phyloP scores from a whole-genome alignment of 2,329 filamentous ascomycete genomes.

The Aspergillus flavus region DNA sequence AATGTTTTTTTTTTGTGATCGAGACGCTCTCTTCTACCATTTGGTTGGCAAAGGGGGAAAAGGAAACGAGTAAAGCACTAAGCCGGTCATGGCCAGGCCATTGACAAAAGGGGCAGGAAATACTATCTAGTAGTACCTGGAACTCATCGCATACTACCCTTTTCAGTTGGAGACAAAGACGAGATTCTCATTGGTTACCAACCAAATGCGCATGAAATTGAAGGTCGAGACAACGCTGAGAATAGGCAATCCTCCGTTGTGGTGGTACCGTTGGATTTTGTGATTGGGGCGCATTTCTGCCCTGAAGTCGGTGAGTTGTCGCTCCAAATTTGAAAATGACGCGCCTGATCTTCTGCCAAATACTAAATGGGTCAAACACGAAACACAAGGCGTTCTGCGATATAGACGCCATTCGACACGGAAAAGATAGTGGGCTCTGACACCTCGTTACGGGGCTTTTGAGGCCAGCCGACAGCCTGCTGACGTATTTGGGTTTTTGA shows the following conservation, averaged over 20 bases:
- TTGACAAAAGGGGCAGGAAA: background rate
- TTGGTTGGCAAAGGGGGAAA: background rate
- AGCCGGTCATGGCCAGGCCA: background rate
- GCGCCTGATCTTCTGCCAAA: slow-evolving; percentile 6
- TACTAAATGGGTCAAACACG: slow-evolving; percentile 1
- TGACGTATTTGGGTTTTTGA: background rate
- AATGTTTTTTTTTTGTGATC: background rate
- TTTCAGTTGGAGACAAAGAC: too few relatives aligned
- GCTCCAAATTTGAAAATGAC: background rate
- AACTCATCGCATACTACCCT: background rate
- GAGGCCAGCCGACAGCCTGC: background rate
- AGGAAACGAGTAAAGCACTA: background rate
- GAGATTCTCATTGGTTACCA: slow-evolving; percentile 1
- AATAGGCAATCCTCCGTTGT: slow-evolving; percentile 2
- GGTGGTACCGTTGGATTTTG: background rate
- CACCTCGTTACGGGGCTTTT: background rate
- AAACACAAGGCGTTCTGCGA: slow-evolving; percentile 2
- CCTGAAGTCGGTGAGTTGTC: slow-evolving; percentile 5
- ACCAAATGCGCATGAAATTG: background rate
- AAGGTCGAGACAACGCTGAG: background rate
- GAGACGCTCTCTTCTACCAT: background rate
- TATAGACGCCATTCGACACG: slow-evolving; percentile 1
- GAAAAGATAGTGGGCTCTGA: slow-evolving; percentile 1
- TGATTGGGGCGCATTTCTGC: background rate
- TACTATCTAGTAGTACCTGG: background rate